Base-by-base conservation (phyloP, 306 rosid species). In the Medicago arabica region DNA sequence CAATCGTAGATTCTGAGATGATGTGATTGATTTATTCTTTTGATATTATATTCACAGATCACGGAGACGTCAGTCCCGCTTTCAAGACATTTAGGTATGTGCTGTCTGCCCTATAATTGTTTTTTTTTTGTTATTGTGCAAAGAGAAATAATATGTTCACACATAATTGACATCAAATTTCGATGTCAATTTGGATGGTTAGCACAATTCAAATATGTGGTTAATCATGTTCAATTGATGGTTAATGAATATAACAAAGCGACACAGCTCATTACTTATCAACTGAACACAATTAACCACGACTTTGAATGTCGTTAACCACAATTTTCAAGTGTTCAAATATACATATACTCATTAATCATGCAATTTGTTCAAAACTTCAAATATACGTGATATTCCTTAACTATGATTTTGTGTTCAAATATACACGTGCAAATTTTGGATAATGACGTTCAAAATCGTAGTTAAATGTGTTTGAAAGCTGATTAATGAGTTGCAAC, bases 51-150 rank as follows among this genome's bases (percentile, higher is more conserved):
- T 80, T 76, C 69, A 55, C 92, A 94, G 98, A 79, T 91, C 88
- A 4, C 83, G 84, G 9, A 90, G 93, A 74, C 93, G 89, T 5
- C 89, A 91, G 11, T 88, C 94, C 70, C 96, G 98, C 83, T 88
- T 93, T 82, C 81, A 80, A 49, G 98, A 93, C 83, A 88, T 71
- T 75, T 94, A 91, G 98, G 98, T 90, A 90, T 69, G 91, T 69
- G 41, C 18, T 81, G 9, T 55, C 51, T 55, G 68, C 34, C 54
- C 44, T 36, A 38, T 49, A 31, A 41, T 11, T 23, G 21, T 23
- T 23, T 23, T 23, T 50, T 2, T 57, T 61, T 54, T 69, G 43
- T 36, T 44, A 21, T 61, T 14, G 23, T 50, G 17, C 12, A 25
- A 68, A 50, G 59, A 54, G 12, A 18, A 54, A 54, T 18, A 6